phyloP scores from a whole-genome alignment of 441 rosid genomes.

The Eutrema salsugineum region DNA sequence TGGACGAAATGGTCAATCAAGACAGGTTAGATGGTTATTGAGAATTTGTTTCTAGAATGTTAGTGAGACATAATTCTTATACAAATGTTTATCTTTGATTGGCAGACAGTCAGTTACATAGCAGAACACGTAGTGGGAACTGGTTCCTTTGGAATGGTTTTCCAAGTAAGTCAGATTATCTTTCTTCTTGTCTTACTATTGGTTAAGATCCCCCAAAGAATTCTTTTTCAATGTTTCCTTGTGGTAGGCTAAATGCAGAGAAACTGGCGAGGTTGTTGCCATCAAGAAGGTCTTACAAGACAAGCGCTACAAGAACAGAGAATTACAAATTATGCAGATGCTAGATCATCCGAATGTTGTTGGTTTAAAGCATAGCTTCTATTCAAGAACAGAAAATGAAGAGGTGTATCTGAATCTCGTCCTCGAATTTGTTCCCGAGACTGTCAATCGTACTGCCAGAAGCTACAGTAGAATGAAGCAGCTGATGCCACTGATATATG shows the following conservation, averaged over 20 bases:
- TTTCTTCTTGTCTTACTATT: background rate
- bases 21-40: conserved; percentile 58
- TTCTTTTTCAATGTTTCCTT: background rate
- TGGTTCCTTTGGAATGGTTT: conserved; percentile 89
- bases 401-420: conserved; percentile 90
- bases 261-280: conserved; percentile 88
- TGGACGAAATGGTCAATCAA: conserved; percentile 86
- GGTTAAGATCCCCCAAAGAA: background rate
- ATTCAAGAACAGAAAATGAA: conserved; percentile 81
- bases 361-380: conserved; percentile 77
- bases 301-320: conserved; percentile 92
- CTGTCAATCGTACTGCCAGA: conserved; percentile 71
- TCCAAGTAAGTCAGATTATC: conserved; percentile 52
- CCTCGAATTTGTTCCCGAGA: conserved; percentile 87
- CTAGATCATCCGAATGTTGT: conserved; percentile 89
- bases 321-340: conserved; percentile 89
- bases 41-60: background rate
- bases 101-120: conserved; percentile 78
- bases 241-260: conserved; percentile 85
- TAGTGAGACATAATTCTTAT: conserved; percentile 10
- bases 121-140: conserved; percentile 92
- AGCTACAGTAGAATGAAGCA: conserved; percentile 68
- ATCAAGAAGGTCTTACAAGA: conserved; percentile 95
- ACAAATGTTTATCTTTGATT: conserved; percentile 25
- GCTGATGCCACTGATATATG: conserved; percentile 83